Percentiles rank a stretch among this genome's conserved stretches.
phyloP scores from a whole-genome alignment of 805 yeast genomes.

The Starmerella kuoi region DNA sequence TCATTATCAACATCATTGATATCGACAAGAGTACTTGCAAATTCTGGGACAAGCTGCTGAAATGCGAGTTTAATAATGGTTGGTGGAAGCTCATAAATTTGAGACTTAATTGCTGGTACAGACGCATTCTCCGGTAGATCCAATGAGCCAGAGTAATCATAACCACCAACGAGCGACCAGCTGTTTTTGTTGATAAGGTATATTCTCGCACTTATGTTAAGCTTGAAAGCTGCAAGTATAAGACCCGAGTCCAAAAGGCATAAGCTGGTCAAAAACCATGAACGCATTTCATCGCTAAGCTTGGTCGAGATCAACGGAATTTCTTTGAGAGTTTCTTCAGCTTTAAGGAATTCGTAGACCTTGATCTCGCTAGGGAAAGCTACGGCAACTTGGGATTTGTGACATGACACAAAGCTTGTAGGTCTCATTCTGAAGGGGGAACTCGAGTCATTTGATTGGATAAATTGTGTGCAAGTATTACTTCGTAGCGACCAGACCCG shows the following conservation, averaged over 20 bases:
- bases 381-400: conserved; percentile 6
- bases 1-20: no score
- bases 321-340: not conserved
- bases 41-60: not conserved
- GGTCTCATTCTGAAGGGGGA: conserved; percentile 14
- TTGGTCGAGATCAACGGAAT: no score
- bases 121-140: conserved; percentile 7
- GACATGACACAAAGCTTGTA: conserved; percentile 8
- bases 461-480: conserved; percentile 23
- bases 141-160: conserved; percentile 3
- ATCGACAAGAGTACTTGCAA: not conserved
- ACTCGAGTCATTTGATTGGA: not conserved
- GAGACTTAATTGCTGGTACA: not conserved
- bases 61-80: not conserved
- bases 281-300: conserved; percentile 4
- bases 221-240: conserved; percentile 17
- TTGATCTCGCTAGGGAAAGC: conserved; percentile 6
- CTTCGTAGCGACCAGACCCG: conserved; percentile 47
- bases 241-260: not conserved
- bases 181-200: not conserved
- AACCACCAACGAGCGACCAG: conserved; percentile 10
- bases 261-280: conserved; percentile 17
- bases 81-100: not conserved
- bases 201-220: conserved; percentile 13
- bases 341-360: conserved; percentile 1